Evolutionary conservation across 345 rosid genomes (phyloP).

Genomic region (Psidium guajava): DNA sequence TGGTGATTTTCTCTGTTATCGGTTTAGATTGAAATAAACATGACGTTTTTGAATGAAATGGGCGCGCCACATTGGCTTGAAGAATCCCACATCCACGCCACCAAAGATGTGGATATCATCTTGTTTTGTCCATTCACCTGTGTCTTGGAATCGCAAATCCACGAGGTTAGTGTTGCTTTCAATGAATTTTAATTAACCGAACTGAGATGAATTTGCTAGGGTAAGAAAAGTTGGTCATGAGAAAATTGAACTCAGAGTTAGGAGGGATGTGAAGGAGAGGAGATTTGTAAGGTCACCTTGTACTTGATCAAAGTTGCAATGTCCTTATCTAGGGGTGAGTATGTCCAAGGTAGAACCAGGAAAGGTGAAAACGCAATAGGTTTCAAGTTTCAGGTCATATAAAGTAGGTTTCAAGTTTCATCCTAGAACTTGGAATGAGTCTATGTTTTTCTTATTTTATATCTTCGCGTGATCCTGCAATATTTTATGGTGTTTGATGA

Average conservation of each 20-base stretch:
- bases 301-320: neutral
- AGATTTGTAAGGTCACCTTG: neutral
- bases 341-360: too few relatives aligned
- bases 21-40: neutral
- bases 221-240: neutral
- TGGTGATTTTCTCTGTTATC: neutral
- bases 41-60: neutral
- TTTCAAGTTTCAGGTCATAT: too few relatives aligned
- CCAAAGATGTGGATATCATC: neutral
- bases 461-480: too few relatives aligned
- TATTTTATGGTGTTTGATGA: too few relatives aligned
- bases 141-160: neutral
- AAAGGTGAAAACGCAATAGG: too few relatives aligned
- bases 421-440: too few relatives aligned
- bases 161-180: neutral
- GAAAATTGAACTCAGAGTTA: neutral
- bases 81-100: neutral
- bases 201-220: neutral
- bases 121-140: neutral
- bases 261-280: neutral
- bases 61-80: neutral
- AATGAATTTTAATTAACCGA: neutral
- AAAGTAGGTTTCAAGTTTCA: too few relatives aligned
- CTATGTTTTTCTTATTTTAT: too few relatives aligned
- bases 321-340: neutral